phyloP scores from a whole-genome alignment of 2,329 filamentous ascomycete genomes.

The Stemphylium beticola region DNA sequence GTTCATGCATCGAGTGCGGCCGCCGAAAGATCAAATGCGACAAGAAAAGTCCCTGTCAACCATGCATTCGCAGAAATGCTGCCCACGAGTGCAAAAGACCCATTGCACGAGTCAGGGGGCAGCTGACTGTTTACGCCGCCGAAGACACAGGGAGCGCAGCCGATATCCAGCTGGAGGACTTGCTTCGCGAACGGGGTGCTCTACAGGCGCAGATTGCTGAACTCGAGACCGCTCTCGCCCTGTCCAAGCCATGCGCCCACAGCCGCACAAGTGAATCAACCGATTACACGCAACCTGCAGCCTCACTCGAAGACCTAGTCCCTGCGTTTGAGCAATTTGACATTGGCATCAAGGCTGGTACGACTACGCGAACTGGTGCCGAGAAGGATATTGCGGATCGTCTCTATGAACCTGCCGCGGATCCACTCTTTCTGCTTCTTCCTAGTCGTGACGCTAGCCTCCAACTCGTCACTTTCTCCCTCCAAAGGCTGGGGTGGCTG shows the following conservation, averaged over 20 bases:
- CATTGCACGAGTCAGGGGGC: conserved; percentile 18
- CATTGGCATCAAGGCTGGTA: conserved; percentile 8
- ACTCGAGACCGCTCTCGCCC: conserved; percentile 15
- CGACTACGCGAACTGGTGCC: neutral
- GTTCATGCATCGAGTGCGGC: conserved; percentile 17
- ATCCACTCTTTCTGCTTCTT: conserved; percentile 18
- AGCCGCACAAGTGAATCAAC: conserved; percentile 13
- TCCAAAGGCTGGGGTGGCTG: conserved; percentile 16
- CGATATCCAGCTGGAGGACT: conserved; percentile 6
- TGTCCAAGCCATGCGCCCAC: conserved; percentile 19
- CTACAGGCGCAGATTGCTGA: conserved; percentile 18
- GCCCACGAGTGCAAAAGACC: conserved; percentile 16
- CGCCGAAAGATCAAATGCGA: conserved; percentile 21
- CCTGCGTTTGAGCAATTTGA: conserved; percentile 21
- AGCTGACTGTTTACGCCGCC: conserved; percentile 14
- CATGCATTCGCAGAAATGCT: conserved; percentile 15
- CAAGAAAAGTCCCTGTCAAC: conserved; percentile 17
- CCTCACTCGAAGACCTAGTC: conserved; percentile 15
- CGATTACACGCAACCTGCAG: conserved; percentile 8
- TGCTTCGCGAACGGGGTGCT: conserved; percentile 15
- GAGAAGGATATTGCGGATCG: conserved; percentile 14
- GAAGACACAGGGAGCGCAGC: conserved; percentile 3
- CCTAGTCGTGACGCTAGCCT: conserved; percentile 11
- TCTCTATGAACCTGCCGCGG: conserved; percentile 16
- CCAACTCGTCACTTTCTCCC: conserved; percentile 13